Evolutionary conservation across 495 filamentous ascomycete genomes (phyloP).

Genomic region (Trichoderma reesei): DNA sequence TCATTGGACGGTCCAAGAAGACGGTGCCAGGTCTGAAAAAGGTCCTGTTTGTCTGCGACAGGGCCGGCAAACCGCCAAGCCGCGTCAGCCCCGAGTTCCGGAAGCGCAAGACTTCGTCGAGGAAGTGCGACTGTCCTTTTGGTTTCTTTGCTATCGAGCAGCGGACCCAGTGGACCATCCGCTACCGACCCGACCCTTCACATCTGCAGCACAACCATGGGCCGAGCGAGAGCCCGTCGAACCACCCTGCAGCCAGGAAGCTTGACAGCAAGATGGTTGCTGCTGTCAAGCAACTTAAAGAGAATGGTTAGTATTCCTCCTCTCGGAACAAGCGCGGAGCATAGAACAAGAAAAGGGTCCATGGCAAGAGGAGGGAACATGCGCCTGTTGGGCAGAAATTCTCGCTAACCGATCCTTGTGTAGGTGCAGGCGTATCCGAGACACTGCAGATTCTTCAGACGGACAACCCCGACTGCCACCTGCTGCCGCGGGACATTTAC

Average conservation of each 20-base stretch:
- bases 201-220: slow-evolving; percentile 46
- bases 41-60: slow-evolving; percentile 48
- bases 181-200: slow-evolving; percentile 39
- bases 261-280: slow-evolving; percentile 49
- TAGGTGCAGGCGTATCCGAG: slow-evolving; percentile 45
- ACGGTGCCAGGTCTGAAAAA: slow-evolving; percentile 48
- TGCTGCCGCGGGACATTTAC: slow-evolving; percentile 47
- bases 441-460: slow-evolving; percentile 46
- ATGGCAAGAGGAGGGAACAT: slow-evolving; percentile 41
- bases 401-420: slow-evolving; percentile 34
- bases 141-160: slow-evolving; percentile 50
- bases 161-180: slow-evolving; percentile 46
- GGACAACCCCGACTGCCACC: slow-evolving; percentile 43
- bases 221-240: slow-evolving; percentile 44
- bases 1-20: slow-evolving; percentile 49
- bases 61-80: slow-evolving; percentile 43
- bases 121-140: slow-evolving; percentile 49
- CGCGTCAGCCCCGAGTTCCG: slow-evolving; percentile 42
- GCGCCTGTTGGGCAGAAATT: slow-evolving; percentile 42
- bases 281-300: slow-evolving; percentile 45
- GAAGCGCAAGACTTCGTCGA: slow-evolving; percentile 46
- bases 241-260: slow-evolving; percentile 47
- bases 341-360: background rate
- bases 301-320: slow-evolving; percentile 35
- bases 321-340: too few species aligned